Percentiles rank a stretch among this genome's conserved stretches.
phyloP scores from a whole-genome alignment of 148 eudicot genomes.

The Beta vulgaris region DNA sequence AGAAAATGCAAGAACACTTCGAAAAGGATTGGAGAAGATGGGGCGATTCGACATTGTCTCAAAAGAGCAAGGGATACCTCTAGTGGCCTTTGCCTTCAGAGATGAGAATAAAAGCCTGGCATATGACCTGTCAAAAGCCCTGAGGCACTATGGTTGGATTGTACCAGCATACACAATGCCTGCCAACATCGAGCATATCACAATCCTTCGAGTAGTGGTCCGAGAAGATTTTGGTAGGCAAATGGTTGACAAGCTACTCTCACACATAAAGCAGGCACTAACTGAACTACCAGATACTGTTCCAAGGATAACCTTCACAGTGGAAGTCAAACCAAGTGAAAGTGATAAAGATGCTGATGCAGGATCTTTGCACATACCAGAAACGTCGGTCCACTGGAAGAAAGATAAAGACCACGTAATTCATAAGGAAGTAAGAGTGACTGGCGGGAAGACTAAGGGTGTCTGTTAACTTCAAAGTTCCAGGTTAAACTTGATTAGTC shows the following conservation, averaged over 20 bases:
- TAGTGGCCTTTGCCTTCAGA: constrained; percentile 40
- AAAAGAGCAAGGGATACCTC: constrained; percentile 34
- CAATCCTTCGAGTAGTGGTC: constrained; percentile 37
- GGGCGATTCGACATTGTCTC: constrained; percentile 34
- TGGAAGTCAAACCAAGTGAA: constrained; percentile 41
- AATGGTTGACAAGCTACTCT: constrained; percentile 38
- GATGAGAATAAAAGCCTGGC: constrained; percentile 29
- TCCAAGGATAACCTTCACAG: constrained; percentile 36
- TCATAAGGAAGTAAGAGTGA: constrained; percentile 35
- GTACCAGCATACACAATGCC: constrained; percentile 48
- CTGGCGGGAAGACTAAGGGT: constrained; percentile 42
- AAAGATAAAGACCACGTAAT: constrained; percentile 30
- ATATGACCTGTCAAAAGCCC: constrained; percentile 34
- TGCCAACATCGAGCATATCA: constrained; percentile 35
- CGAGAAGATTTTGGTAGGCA: constrained; percentile 42
- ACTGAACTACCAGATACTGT: constrained; percentile 21
- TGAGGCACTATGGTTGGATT: constrained; percentile 36
- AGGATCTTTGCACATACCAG: constrained; percentile 33
- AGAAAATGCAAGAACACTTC: constrained; percentile 32
- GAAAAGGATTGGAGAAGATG: constrained; percentile 32
- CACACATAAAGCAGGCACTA: constrained; percentile 32
- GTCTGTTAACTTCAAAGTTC: constrained; percentile 22
- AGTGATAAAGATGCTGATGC: constrained; percentile 19
- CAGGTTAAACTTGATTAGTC: neutral
- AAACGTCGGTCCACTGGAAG: constrained; percentile 41